These are phyloP conservation scores for Rubia tinctorum DNA, from an alignment of 305 asterid genomes.

Conservation along the genomic window DNA sequence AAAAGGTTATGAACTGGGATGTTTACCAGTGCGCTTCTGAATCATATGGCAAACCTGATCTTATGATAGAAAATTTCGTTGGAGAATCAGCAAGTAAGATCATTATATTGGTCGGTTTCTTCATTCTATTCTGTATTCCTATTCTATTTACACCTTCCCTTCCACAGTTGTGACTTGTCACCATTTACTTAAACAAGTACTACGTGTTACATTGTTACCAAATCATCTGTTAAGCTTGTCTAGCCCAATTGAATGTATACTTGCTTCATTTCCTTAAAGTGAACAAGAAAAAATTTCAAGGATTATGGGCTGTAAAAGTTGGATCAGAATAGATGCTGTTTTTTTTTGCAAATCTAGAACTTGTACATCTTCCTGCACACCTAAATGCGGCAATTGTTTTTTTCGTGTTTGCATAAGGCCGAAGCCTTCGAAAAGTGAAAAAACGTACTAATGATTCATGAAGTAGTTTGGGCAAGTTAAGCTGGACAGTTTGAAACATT, in stretches of 20 bases:
- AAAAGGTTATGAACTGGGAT: conserved; percentile 39
- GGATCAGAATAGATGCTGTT: neutral
- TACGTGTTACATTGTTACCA: neutral
- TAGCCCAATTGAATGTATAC: neutral
- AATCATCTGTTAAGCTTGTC: neutral
- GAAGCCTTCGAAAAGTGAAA: neutral
- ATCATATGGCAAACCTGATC: conserved; percentile 29
- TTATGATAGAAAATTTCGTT: conserved; percentile 26
- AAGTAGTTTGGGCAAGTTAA: neutral
- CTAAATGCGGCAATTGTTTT: neutral
- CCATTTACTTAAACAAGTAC: neutral
- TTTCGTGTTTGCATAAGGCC: neutral
- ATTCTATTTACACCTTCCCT: neutral
- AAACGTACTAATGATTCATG: neutral
- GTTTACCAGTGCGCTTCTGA: conserved; percentile 28
- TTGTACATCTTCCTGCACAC: neutral
- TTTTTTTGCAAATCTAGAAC: neutral
- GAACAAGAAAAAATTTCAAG: neutral
- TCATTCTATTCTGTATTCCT: neutral
- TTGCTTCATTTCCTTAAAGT: neutral
- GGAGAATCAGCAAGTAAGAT: conserved; percentile 39
- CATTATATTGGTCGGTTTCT: conserved; percentile 1
- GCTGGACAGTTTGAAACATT: neutral
- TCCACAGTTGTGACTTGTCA: neutral
- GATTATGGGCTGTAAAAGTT: neutral